Base-by-base conservation (phyloP, 352 stramenopile genomes). In the Globisporangium middletonii region DNA sequence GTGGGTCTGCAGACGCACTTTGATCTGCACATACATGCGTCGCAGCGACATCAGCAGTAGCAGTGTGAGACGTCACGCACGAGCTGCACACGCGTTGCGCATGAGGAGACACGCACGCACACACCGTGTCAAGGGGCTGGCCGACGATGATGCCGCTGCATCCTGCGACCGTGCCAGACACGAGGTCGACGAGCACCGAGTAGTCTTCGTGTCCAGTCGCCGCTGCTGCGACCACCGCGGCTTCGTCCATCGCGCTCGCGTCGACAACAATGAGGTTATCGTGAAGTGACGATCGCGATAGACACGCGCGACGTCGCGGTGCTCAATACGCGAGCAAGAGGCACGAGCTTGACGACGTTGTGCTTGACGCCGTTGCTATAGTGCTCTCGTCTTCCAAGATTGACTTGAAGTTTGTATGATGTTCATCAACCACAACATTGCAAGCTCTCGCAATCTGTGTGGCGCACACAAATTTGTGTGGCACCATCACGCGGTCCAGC, bases 1-100 rank as follows among this genome's bases (percentile, higher is more conserved):
- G 54, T 84, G 72, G 6, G 76, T 86, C 59, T 86, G 76, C 37
- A 86, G 56, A 3, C 76, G 73, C 60, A 86, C 76, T 65, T 86
- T 86, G 41, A 86, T 58, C 68, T 75, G 51, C 19, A 11, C 38
- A 26, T 4, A 9, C 52, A 49, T 16, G 7, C 49, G 2, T 12
- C 37, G 1, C 23, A 58, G 13, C n/a, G 45, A 19, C 23, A 46
- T 19, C 6, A 43, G 13, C 35, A 46, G 33, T 11, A 43, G 13
- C 35, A 57, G n/a, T 26, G 11, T 12, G 28, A 41, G 13, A 23
- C 23, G 23, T 23, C 23, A 23, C 23, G 23, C 23, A 23, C 23
- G 23, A 23, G 23, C 23, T 23, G 23, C 23, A 23, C 23, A 23
- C 23, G 23, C 23, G 23, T 23, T 23, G 23, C 13, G 42, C 45